Evolutionary conservation across 2,329 filamentous ascomycete species (phyloP), one percentile per base, ranked within the genome.

Genomic region (Curvularia spicifera): DNA sequence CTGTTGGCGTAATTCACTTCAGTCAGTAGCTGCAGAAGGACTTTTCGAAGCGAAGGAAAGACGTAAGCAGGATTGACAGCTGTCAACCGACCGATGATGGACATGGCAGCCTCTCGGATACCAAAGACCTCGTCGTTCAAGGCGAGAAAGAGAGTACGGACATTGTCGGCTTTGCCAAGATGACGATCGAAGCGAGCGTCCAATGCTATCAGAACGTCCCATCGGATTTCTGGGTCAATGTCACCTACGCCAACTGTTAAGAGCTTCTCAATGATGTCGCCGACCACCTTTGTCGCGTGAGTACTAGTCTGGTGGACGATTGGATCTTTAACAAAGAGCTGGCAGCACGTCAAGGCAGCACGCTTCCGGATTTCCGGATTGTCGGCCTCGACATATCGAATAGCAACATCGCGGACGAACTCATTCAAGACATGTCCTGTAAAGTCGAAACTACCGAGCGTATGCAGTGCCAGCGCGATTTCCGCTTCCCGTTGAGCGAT

Each of bases 301-400:
- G 94, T 91, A 75, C 95, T 98, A 6, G 94, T 97, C 79, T 99
- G 95, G 70, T 97, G 95, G 70, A 99, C 93, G 65, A 99, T 98
- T 0, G 95, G 95, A 74, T 99, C 96, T 68, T 92, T 89, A 45
- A 98, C 91, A 72, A 98, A 98, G 45, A 99, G 86, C 76, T 99
- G 96, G 73, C 96, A 99, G 78, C 95, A 98, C 5, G 96, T 99
- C 60, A 99, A 83, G 15, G 95, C 93, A 2, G 95, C 94, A 15
- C 95, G 95, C 77, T 97, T 94, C 59, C 95, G 88, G 50, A 97
- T 97, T 64, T 96, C 91, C 0, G 92, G 85, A 69, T 97, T 96
- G 67, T 98, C 94, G 63, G 96, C 95, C 68, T 99, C 94, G 42
- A 99, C 94, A 69, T 97, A 99, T 75, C 94, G 95, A 72, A 99